Percentiles rank a stretch among this genome's conserved stretches.
These are phyloP conservation scores for Boletales sp. DNA, from an alignment of 768 basidiomycete species.

Conservation along the genomic window DNA sequence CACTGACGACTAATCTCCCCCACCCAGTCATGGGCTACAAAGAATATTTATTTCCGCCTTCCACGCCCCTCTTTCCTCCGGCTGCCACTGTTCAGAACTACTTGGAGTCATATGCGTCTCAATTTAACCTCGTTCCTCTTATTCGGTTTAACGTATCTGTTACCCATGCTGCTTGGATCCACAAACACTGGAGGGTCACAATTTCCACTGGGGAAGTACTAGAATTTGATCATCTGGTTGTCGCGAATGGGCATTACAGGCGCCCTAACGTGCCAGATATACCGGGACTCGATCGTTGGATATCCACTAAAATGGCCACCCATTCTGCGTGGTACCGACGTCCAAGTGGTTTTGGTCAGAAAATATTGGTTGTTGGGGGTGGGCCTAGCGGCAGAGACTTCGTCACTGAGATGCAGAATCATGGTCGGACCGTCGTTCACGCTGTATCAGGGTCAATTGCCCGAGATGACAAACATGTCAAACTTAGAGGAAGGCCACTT, in stretches of 20 bases:
- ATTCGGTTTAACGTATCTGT: slow-evolving; percentile 66
- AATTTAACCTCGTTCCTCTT: slow-evolving; percentile 56
- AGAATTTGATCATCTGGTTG: slow-evolving; percentile 61
- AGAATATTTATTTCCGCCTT: slow-evolving; percentile 63
- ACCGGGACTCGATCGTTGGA: slow-evolving; percentile 61
- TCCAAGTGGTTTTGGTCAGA: slow-evolving; percentile 37
- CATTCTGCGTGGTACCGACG: slow-evolving; percentile 71
- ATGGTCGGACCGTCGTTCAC: slow-evolving; percentile 49
- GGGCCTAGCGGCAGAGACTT: slow-evolving; percentile 74
- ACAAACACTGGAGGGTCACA: slow-evolving; percentile 47
- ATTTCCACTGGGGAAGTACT: slow-evolving; percentile 35
- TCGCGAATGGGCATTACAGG: slow-evolving; percentile 75
- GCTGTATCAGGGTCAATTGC: slow-evolving; percentile 41
- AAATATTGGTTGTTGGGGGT: slow-evolving; percentile 45
- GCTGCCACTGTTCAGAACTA: slow-evolving; percentile 66
- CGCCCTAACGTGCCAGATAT: slow-evolving; percentile 58
- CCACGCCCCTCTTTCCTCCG: slow-evolving; percentile 64
- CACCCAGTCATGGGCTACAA: slow-evolving; percentile 74
- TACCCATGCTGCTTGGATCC: slow-evolving; percentile 38
- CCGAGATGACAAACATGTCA: slow-evolving; percentile 34
- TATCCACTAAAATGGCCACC: slow-evolving; percentile 44
- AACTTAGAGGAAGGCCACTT: slow-evolving; percentile 40
- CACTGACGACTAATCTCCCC: slow-evolving; percentile 77
- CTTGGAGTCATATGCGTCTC: slow-evolving; percentile 58
- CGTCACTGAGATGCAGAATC: slow-evolving; percentile 49